Evolutionary conservation across 2,329 filamentous ascomycete genomes (phyloP).

Genomic region (Phialophora expanda): DNA sequence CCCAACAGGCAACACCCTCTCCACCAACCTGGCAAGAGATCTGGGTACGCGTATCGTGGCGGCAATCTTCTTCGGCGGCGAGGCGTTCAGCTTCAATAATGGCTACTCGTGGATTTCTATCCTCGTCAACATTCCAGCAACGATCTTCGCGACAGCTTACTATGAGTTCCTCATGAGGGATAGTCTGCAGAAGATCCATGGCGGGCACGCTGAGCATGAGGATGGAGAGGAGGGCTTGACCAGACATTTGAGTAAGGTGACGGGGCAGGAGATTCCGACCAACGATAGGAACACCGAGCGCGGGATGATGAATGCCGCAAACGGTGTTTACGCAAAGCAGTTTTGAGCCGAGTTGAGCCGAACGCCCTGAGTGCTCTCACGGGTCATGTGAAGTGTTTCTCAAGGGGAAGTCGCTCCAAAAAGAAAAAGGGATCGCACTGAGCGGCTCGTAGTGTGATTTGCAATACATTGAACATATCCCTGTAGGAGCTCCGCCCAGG

Average conservation of each 20-base stretch:
- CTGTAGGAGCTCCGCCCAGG: too few species aligned
- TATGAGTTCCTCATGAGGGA: slow-evolving; percentile 63
- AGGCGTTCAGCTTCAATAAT: slow-evolving; percentile 53
- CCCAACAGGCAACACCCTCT: slow-evolving; percentile 54
- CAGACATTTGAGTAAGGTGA: slow-evolving; percentile 50
- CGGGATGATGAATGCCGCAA: slow-evolving; percentile 33
- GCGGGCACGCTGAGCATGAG: slow-evolving; percentile 58
- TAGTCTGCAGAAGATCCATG: slow-evolving; percentile 57
- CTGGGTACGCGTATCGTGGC: slow-evolving; percentile 65
- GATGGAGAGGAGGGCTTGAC: slow-evolving; percentile 58
- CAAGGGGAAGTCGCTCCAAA: not conserved
- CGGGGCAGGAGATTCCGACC: slow-evolving; percentile 29
- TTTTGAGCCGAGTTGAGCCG: slow-evolving; percentile 16
- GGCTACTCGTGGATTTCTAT: slow-evolving; percentile 61
- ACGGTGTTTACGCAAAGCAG: slow-evolving; percentile 31
- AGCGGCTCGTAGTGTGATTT: not conserved
- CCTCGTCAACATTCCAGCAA: slow-evolving; percentile 63
- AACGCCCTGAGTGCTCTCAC: not conserved
- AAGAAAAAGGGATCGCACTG: too few species aligned
- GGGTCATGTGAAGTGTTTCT: not conserved
- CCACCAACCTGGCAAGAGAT: slow-evolving; percentile 64
- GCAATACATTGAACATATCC: not conserved
- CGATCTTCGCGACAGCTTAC: slow-evolving; percentile 59
- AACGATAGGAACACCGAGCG: slow-evolving; percentile 20
- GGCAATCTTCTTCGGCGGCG: slow-evolving; percentile 61